phyloP scores from a whole-genome alignment of 306 rosid genomes.

The Trifolium fragiferum region DNA sequence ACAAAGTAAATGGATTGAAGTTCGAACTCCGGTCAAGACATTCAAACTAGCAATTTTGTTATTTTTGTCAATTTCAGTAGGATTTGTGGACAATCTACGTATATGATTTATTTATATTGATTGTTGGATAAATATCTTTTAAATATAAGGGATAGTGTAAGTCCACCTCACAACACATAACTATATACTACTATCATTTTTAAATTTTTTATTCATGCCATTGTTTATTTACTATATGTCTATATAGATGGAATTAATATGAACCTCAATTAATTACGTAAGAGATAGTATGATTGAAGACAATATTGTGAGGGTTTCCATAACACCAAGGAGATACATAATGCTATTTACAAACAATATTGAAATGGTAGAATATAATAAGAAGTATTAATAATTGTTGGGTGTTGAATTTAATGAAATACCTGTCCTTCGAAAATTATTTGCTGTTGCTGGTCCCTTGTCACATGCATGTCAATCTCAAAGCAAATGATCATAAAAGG shows the following conservation, averaged over 20 bases:
- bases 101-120: too few relatives aligned
- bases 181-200: background rate
- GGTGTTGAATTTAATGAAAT: background rate
- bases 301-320: background rate
- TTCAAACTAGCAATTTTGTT: too few relatives aligned
- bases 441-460: background rate
- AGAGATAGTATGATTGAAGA: background rate
- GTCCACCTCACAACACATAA: background rate
- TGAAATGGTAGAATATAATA: background rate
- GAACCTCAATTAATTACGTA: background rate
- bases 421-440: background rate
- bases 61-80: too few relatives aligned
- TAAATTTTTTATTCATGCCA: background rate
- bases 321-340: background rate
- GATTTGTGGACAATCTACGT: too few relatives aligned
- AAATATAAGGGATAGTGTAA: too few relatives aligned
- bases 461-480: background rate
- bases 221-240: background rate
- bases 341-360: background rate
- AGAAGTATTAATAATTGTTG: background rate
- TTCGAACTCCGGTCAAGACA: too few relatives aligned
- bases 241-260: background rate
- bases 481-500: background rate
- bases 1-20: too few relatives aligned
- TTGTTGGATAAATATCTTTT: too few relatives aligned